Evolutionary conservation across 2,329 filamentous ascomycete genomes (phyloP).

Genomic region (Paecilomyces sp.): DNA sequence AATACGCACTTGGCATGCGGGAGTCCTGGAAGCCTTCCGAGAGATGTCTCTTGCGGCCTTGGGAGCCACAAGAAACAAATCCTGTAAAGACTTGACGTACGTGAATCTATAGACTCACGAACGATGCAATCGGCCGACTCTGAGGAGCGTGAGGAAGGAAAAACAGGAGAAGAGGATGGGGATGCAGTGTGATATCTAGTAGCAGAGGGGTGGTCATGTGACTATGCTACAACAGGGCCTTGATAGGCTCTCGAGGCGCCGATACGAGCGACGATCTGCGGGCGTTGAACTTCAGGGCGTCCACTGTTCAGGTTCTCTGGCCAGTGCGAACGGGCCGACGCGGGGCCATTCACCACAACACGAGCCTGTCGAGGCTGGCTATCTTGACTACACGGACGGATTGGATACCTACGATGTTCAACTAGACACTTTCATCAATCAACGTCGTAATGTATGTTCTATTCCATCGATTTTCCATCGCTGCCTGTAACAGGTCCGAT

Average conservation of each 20-base stretch:
- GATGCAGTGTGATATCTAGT: slow-evolving; percentile 32
- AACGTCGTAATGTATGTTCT: not conserved
- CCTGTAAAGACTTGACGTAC: slow-evolving; percentile 40
- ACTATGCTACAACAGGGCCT: not conserved
- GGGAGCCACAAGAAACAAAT: slow-evolving; percentile 19
- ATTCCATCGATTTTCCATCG: not conserved
- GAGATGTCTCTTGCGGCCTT: slow-evolving; percentile 23
- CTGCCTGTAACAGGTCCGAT: not conserved
- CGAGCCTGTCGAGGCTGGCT: not conserved
- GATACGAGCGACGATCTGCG: not conserved
- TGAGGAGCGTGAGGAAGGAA: slow-evolving; percentile 40
- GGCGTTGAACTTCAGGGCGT: not conserved
- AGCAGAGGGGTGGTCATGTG: slow-evolving; percentile 10
- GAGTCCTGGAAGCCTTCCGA: slow-evolving; percentile 48
- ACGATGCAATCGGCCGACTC: slow-evolving; percentile 32
- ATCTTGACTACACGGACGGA: not conserved
- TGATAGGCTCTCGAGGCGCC: not conserved
- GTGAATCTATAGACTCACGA: slow-evolving; percentile 29
- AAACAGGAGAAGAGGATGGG: slow-evolving; percentile 26
- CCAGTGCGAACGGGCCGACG: not conserved
- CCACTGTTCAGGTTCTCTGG: not conserved
- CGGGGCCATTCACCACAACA: not conserved
- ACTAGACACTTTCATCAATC: not conserved
- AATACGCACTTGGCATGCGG: slow-evolving; percentile 47
- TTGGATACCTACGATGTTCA: not conserved